Base-by-base conservation (phyloP, 257 asterid species). In the Solanum arcanum region DNA sequence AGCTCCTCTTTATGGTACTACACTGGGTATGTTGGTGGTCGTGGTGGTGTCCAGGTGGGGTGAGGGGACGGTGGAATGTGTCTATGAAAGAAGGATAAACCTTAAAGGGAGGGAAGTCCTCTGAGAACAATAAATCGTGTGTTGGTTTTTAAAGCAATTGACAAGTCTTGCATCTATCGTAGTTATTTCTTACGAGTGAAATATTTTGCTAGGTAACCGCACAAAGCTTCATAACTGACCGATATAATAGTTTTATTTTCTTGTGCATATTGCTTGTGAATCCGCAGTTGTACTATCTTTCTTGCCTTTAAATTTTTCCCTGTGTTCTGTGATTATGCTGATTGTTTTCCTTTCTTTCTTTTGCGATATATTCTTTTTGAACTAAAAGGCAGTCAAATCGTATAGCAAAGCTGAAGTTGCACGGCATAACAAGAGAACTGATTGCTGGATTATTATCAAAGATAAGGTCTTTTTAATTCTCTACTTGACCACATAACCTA, bases 391-490 rank as follows among this genome's bases (percentile, higher is more conserved):
- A 88, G 86, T 89, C 11, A 93, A 92, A 89, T 85, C 89, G 39
- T 97, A 92, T 92, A 92, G 95, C 76, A 97, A 91, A 89, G 90
- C 90, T 25, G 96, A 96, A 90, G 94, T 97, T 89, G 91, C 95
- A 41, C 86, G 88, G 89, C 99, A 97, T 91, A 93, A 95, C 94
- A 96, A 87, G 86, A 91, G 98, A 92, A 92, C 95, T 2, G 99
- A 97, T 86, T 97, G 99, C 89, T 97, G 99, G 99, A 93, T 97
- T 93, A 95, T 97, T 90, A 96, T 97, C 86, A 96, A 96, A 88
- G 94, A 97, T 37, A 97, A 96, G 98, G 99, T 95, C 66, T 62
- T 52, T 82, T 88, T 87, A 5, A 27, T 80, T 84, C 9, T 29
- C 81, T 44, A 66, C 68, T 46, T 80, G 47, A 33, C 66, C 35